Percentiles rank a stretch among this genome's conserved stretches.
Conservation (phyloP, 441 rosid genomes). For the Dalechampia spathulata region DNA sequence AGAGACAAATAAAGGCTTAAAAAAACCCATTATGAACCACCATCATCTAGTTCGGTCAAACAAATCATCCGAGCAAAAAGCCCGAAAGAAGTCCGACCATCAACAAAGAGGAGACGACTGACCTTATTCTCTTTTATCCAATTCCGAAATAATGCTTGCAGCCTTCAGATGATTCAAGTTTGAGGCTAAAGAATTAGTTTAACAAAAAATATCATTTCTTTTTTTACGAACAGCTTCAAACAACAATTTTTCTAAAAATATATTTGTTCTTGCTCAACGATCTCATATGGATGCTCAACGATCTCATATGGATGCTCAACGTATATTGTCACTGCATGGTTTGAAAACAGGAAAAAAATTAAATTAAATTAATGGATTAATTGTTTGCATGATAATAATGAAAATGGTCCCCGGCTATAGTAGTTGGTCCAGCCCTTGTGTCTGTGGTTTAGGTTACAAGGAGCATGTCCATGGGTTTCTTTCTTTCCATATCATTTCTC, state of each 20-base stretch:
- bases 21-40: slow-evolving; percentile 3
- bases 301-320: too few relatives aligned
- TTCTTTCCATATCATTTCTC: slow-evolving; percentile 20
- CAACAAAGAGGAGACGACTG: neutral
- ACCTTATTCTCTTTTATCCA: neutral
- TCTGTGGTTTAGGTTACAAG: slow-evolving; percentile 64
- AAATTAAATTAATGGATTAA: too few relatives aligned
- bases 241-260: too few relatives aligned
- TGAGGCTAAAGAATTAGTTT: too few relatives aligned
- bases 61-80: neutral
- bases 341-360: too few relatives aligned
- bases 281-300: too few relatives aligned
- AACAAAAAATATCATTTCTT: too few relatives aligned
- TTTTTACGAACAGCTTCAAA: too few relatives aligned
- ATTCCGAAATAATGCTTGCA: too few relatives aligned
- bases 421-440: slow-evolving; percentile 38
- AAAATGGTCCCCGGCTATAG: slow-evolving; percentile 22
- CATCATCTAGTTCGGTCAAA: neutral
- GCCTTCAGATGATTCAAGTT: too few relatives aligned
- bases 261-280: too few relatives aligned
- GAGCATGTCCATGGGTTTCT: slow-evolving; percentile 38
- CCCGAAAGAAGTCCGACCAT: slow-evolving; percentile 1
- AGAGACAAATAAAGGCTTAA: neutral
- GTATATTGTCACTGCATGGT: too few relatives aligned
- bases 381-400: neutral